These are phyloP conservation scores for Cyberlindnera japonica DNA, from an alignment of 805 yeast genomes.

Conservation along the genomic window DNA sequence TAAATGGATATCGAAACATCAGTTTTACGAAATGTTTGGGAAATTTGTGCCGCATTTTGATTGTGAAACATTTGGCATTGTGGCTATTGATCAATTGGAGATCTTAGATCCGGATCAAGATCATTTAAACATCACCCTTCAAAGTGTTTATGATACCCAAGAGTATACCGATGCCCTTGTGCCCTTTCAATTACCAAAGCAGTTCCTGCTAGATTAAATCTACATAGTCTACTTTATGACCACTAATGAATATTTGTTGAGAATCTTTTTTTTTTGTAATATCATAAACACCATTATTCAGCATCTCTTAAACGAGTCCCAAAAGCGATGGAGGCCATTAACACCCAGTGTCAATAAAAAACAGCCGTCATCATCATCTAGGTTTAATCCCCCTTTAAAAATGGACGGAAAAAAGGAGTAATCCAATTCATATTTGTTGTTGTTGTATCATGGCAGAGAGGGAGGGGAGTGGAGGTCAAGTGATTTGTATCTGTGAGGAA, in stretches of 20 bases:
- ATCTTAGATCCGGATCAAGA: slow-evolving; percentile 14
- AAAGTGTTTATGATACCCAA: slow-evolving; percentile 8
- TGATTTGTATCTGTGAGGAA: neutral
- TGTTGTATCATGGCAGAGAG: neutral
- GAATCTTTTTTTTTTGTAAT: neutral
- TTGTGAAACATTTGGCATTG: slow-evolving; percentile 4
- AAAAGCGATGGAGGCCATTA: neutral
- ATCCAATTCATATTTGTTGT: too few species aligned
- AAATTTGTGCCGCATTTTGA: neutral
- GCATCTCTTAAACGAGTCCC: neutral
- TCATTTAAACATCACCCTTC: slow-evolving; percentile 3
- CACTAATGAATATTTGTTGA: too few species aligned
- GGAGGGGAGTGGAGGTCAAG: neutral
- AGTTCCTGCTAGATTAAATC: too few species aligned
- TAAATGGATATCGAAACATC: slow-evolving; percentile 7
- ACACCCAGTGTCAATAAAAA: neutral
- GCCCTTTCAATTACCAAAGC: slow-evolving; percentile 10
- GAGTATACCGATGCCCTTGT: slow-evolving; percentile 3
- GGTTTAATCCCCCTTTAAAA: too few species aligned
- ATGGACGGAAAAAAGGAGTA: too few species aligned
- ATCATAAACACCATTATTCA: slow-evolving; percentile 10
- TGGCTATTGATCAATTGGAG: slow-evolving; percentile 10
- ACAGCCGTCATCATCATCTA: too few species aligned
- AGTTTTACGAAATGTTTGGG: slow-evolving; percentile 2
- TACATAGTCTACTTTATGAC: neutral